Evolutionary conservation across 1,284 basidiomycete genomes (phyloP), one percentile per base, ranked within the genome.

Genomic region (Puccinia polysora): DNA sequence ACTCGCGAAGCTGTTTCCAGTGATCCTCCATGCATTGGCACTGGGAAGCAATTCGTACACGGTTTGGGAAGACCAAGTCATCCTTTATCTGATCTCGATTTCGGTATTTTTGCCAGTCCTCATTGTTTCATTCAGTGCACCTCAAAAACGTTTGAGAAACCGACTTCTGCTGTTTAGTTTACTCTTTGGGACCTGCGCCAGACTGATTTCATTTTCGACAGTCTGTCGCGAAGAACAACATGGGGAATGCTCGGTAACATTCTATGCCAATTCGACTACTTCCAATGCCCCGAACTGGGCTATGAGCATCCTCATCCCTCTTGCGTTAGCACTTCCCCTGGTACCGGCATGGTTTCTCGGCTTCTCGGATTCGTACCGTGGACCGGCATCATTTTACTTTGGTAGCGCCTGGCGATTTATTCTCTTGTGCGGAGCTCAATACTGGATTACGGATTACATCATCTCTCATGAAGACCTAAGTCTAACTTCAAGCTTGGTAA

Each of bases 211-310:
- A 0, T 79, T 85, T 68, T 88, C 88, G 77, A 90, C 91, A 0
- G 86, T 94, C 0, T 98, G 95, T 78, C 83, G 96, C 65, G 96
- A 98, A 79, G 96, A 98, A 79, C 95, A 97, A 80, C 88, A 89
- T 56, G 88, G 90, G 0, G 88, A 79, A 72, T 97, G 94, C 79
- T 82, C 84, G 71, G 87, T 91, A 64, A 93, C 91, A 0, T 97
- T 94, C 82, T 94, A 90, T 79, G 83, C 86, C 0, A 87, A 87
- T 0, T 85, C 87, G 0, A 85, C 86, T 1, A 80, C 86, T 1
- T 84, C 88, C 1, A 81, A 84, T 0, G 85, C 89, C 0, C 87
- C 90, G 0, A 62, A 81, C 2, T 81, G 83, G 50, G 83, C 87
- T 8, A 80, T 89, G 8, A 74, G 85, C n/a, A 79, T 86, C 8